Evolutionary conservation across 2,329 filamentous ascomycete genomes (phyloP).

Genomic region (Colletotrichum caudatum): DNA sequence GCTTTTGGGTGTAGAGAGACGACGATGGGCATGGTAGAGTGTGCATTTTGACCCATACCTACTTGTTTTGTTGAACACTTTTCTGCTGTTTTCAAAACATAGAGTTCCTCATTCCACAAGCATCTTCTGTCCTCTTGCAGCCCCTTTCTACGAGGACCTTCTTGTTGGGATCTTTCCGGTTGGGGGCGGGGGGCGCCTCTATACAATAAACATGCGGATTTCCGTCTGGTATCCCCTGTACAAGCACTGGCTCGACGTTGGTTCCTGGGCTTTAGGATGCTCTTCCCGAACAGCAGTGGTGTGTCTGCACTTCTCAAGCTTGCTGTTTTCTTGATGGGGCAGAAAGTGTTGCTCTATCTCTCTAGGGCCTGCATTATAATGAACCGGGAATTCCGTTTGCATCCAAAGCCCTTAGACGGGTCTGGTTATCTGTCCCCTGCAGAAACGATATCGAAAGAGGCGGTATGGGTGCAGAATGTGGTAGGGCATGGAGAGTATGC

Average conservation of each 20-base stretch:
- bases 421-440: neutral
- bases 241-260: neutral
- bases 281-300: neutral
- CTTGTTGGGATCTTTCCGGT: too few species aligned
- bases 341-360: neutral
- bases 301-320: neutral
- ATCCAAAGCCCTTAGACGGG: neutral
- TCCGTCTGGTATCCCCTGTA: neutral
- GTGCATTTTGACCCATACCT: constrained; percentile 22
- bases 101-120: neutral
- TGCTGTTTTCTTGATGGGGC: neutral
- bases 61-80: constrained; percentile 9
- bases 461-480: neutral
- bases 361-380: neutral
- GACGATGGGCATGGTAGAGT: neutral
- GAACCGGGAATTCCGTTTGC: neutral
- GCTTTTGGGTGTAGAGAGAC: constrained; percentile 18
- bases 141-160: neutral
- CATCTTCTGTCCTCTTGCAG: neutral
- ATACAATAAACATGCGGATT: neutral
- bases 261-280: neutral
- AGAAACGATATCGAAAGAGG: neutral
- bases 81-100: constrained; percentile 6
- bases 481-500: too few species aligned
- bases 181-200: neutral